A percentile compares a stretch with the other conserved stretches of the same genome.
These are phyloP conservation scores for Elsinoe batatas DNA, from an alignment of 2,329 filamentous ascomycete genomes.

Conservation along the genomic window DNA sequence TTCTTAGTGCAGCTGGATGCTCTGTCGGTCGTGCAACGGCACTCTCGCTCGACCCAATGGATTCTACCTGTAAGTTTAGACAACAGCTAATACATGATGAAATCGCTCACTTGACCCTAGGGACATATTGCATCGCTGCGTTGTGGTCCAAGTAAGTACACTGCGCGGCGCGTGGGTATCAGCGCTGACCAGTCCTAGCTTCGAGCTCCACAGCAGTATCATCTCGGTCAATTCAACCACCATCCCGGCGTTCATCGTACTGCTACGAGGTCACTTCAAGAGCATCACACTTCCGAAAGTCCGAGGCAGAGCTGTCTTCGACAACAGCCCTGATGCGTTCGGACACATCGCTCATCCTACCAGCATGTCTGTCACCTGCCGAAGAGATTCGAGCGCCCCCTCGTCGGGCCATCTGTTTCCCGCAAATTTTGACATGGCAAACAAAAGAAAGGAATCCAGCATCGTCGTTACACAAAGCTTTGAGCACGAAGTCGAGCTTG, in stretches of 20 bases:
- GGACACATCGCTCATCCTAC: background rate
- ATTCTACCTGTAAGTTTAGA: slow-evolving; percentile 17
- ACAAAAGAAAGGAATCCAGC: background rate
- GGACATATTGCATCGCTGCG: slow-evolving; percentile 21
- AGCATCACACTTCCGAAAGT: background rate
- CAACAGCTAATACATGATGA: no score
- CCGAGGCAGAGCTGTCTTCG: background rate
- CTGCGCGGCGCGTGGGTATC: background rate
- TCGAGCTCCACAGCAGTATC: slow-evolving; percentile 22
- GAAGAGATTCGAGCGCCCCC: background rate
- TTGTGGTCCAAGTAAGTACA: slow-evolving; percentile 16
- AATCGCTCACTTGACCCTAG: background rate
- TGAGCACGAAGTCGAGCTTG: background rate
- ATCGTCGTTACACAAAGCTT: background rate
- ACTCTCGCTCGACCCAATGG: slow-evolving; percentile 19
- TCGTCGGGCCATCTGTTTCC: background rate
- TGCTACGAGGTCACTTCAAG: background rate
- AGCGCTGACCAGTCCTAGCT: slow-evolving; percentile 14
- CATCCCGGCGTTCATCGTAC: slow-evolving; percentile 11
- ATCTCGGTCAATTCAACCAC: slow-evolving; percentile 22
- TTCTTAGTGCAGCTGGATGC: slow-evolving; percentile 17
- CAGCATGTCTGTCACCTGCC: background rate
- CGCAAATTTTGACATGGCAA: background rate
- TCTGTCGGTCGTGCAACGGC: slow-evolving; percentile 20
- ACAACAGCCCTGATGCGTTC: background rate